phyloP scores from a whole-genome alignment of 371 early-diverging fungal species.

The Rhizopus microsporus region DNA sequence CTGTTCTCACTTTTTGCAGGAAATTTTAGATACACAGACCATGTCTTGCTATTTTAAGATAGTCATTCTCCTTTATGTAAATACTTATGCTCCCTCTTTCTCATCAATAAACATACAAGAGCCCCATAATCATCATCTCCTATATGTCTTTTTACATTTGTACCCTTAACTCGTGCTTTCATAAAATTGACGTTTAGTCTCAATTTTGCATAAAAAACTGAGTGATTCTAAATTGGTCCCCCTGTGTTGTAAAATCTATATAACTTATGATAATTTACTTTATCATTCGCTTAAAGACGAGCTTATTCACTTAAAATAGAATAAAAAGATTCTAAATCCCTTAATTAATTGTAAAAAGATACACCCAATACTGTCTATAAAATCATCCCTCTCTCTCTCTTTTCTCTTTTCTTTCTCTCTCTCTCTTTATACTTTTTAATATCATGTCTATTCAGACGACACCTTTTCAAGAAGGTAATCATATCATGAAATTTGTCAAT shows the following conservation, averaged over 20 bases:
- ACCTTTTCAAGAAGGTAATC: slow-evolving; percentile 13
- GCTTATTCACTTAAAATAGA: slow-evolving; percentile 18
- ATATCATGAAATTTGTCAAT: slow-evolving; percentile 24
- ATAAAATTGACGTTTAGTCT: slow-evolving; percentile 23
- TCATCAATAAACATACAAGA: too few relatives aligned
- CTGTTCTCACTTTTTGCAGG: too few relatives aligned
- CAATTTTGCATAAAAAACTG: slow-evolving; percentile 19
- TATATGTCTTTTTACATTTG: too few relatives aligned
- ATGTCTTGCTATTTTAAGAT: too few relatives aligned
- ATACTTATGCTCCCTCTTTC: too few relatives aligned
- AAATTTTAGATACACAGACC: too few relatives aligned
- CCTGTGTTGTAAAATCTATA: slow-evolving; percentile 8
- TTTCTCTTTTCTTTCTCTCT: slow-evolving; percentile 8
- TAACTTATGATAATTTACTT: neutral
- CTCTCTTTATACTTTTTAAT: slow-evolving; percentile 10
- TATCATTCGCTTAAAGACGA: neutral
- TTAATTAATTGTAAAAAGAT: neutral
- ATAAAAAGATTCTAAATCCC: neutral
- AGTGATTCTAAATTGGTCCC: slow-evolving; percentile 28
- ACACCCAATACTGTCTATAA: neutral
- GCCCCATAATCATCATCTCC: too few relatives aligned
- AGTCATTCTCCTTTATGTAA: too few relatives aligned
- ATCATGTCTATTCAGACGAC: slow-evolving; percentile 29
- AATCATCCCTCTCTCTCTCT: slow-evolving; percentile 12
- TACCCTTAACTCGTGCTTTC: slow-evolving; percentile 17